Evolutionary conservation across 176 grass and related monocot genomes (phyloP).

Genomic region (Chrysopogon serrulatus): DNA sequence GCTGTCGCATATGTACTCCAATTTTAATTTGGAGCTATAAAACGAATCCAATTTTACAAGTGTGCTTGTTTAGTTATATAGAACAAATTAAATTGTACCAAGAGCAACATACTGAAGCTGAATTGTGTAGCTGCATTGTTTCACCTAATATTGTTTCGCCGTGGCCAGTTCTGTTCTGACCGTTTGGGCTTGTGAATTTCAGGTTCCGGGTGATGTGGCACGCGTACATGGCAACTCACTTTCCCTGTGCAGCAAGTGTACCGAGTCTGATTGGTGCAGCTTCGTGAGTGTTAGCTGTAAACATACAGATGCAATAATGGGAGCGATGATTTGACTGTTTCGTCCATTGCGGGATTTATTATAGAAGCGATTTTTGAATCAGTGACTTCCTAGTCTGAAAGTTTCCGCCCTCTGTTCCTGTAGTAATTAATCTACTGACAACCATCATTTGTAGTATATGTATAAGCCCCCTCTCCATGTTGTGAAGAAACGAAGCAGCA

Average conservation of each 20-base stretch:
- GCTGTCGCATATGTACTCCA: not conserved
- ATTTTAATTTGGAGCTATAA: not conserved
- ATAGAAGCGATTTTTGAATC: conserved; percentile 17
- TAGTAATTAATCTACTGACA: not conserved
- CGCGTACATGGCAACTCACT: not conserved
- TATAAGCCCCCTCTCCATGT: not conserved
- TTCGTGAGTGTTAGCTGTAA: conserved; percentile 14
- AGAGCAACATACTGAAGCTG: not conserved
- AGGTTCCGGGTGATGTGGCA: conserved; percentile 32
- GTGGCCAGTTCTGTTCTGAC: not conserved
- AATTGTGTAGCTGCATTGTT: not conserved
- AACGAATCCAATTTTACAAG: not conserved
- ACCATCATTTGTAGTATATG: not conserved
- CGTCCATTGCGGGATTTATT: not conserved
- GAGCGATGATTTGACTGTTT: not conserved
- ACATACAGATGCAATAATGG: not conserved
- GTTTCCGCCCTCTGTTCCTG: not conserved
- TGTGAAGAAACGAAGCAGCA: not conserved
- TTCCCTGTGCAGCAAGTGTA: not conserved
- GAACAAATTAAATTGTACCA: not conserved
- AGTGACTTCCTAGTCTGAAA: not conserved
- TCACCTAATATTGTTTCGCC: not conserved
- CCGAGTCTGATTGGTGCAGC: not conserved
- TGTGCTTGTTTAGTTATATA: not conserved
- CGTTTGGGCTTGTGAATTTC: not conserved